phyloP scores from a whole-genome alignment of 129 eudicot genomes.

The Chrysanthemum seticuspe region DNA sequence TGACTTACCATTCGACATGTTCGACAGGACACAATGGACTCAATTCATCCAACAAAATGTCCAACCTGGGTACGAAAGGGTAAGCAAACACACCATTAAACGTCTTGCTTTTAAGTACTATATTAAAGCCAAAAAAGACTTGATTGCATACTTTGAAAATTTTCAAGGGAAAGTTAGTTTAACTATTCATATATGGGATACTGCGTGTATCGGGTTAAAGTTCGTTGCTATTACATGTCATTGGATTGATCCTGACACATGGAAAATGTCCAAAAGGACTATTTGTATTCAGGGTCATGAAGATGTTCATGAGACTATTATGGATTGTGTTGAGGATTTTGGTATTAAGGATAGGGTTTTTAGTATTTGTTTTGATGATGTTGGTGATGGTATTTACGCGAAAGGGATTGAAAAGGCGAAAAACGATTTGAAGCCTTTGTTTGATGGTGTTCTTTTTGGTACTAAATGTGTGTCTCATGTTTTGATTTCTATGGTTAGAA shows the following conservation, averaged over 20 bases:
- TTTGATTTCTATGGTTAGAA: slow-evolving; percentile 20
- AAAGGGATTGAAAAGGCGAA: neutral
- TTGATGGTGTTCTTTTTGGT: neutral
- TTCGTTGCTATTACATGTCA: slow-evolving; percentile 18
- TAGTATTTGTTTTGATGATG: slow-evolving; percentile 8
- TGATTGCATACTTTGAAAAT: slow-evolving; percentile 5
- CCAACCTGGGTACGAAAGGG: slow-evolving; percentile 22
- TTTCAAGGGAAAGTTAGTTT: slow-evolving; percentile 7
- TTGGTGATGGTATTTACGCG: neutral
- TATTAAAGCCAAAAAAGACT: neutral
- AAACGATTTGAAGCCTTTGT: neutral
- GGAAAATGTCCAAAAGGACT: slow-evolving; percentile 9
- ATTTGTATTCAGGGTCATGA: neutral
- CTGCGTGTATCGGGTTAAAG: neutral
- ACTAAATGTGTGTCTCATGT: neutral
- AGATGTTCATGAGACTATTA: neutral
- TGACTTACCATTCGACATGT: neutral
- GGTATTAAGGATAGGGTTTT: slow-evolving; percentile 4
- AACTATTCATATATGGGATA: slow-evolving; percentile 13
- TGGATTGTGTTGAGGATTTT: neutral
- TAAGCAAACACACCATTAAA: neutral
- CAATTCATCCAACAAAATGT: neutral
- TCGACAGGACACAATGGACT: neutral
- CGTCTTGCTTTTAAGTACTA: slow-evolving; percentile 12
- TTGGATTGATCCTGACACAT: slow-evolving; percentile 17